Base-by-base conservation (phyloP, 805 yeast genomes). In the Kluyveromyces lactis region DNA sequence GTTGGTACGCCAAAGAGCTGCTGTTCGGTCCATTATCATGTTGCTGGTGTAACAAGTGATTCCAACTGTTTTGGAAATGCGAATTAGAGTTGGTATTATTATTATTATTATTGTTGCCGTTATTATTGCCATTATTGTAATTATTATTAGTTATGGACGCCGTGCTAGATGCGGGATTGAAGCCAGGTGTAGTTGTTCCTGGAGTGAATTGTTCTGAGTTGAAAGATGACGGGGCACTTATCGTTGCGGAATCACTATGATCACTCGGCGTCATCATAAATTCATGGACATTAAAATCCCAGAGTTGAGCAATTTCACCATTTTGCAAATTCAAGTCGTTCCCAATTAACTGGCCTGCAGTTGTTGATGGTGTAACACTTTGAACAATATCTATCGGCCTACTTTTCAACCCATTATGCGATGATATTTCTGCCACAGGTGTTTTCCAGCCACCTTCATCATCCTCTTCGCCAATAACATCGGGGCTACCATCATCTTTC, bases 211-310 rank as follows among this genome's bases (percentile, higher is more conserved):
- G 24, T 24, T 52, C 60, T 6, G 63, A 56, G 29, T 47, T 54
- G 38, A 44, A 55, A 42, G 63, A 58, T 33, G 52, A 58, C 12
- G 64, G 62, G 12, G 64, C 64, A 45, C 63, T 58, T 6, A 60
- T 57, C 1, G 64, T 57, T 1, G 63, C 62, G 4, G 63, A 56
- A 19, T 54, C 63, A 35, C 58, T 51, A 12, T 63, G 55, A 21
- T 48, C 48, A 29, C 50, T 50, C 6, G 66, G 64, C 7, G 62
- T 57, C 56, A 59, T 56, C 48, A 56, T 55, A 28, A 61, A 56
- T n/a, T 55, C 56, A 38, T 63, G 67, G 5, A 63, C 55, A 38
- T 62, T 62, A 36, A 63, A 60, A 41, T 62, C 62, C 69, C 69
- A 66, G 13, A 60, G 47, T 42, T 60, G 64, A 11, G 64, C 65